Evolutionary conservation across 345 rosid genomes (phyloP), one percentile per base, ranked within the genome.

Genomic region (Stellera chamaejasme): DNA sequence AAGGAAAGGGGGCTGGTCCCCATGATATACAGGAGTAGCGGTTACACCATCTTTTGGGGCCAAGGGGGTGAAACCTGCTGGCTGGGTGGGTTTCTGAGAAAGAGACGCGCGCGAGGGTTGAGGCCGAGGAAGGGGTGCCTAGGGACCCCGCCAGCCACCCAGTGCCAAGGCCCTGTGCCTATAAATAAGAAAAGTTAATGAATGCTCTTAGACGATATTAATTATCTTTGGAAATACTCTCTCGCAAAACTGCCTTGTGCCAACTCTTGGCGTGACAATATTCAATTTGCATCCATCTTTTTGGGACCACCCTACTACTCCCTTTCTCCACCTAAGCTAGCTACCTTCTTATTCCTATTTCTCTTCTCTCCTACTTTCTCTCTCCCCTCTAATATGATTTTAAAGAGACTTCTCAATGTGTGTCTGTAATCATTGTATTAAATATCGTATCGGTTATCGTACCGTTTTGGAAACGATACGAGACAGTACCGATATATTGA

Each of bases 251-350:
- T 62, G 65, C 71, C 47, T 62, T 65, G 68, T 54, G 27, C 54
- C 55, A 62, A 50, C 39, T 26, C 54, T 44, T 63, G 75, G 79
- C 79, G 77, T 77, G 79, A 65, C 72, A 74, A 70, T 77, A 77
- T 77, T 74, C 77, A 74, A 74, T 77, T 66, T 61, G 61, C 61
- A 55, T 66, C 57, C 16, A 19, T 19, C 23, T 19, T 19, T 62
- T 43, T 45, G 77, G 81, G 81, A 77, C 81, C 81, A 73, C 81
- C 26, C 52, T 13, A 25, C 46, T 54, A 11, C 45, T 59, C 25
- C 13, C 27, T 42, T 19, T 12, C 54, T 64, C 19, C 27, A 19
- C 23, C 23, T 19, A 19, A 19, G 23, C 23, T 19, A 19, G 23
- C 23, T 19, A 19, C 23, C 23, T 19, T 19, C 23, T 19, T 19